Base-by-base conservation (phyloP, 257 asterid genomes). In the Nicotiana attenuata region DNA sequence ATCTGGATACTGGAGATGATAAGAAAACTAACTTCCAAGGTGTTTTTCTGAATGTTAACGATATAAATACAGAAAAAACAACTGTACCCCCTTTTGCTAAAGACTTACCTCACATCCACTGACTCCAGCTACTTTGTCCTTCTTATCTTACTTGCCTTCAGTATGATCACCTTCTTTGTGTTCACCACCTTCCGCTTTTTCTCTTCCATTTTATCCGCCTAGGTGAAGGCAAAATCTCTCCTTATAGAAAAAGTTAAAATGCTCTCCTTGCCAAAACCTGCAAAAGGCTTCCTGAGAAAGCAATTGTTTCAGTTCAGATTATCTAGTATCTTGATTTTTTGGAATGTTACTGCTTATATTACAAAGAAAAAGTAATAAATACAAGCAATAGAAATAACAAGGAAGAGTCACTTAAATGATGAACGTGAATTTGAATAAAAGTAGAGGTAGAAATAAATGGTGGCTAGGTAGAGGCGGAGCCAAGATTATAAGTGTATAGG, bases 91-190 rank as follows among this genome's bases (percentile, higher is more conserved):
- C 26, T 68, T 68, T 68, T 10, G 56, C 56, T 38, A 35, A 68
- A 10, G 56, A 68, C 13, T 67, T 68, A 38, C 77, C 77, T 38
- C 77, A 10, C 56, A 38, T 68, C n/a, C 19, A 17, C 8, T 68
- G 56, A 8, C n/a, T 68, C 77, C 14, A n/a, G 31, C 56, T 68
- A 68, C 77, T 45, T 4, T 38, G 19, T 38, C 56, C n/a, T 55
- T 55, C 60, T 68, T 10, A 38, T 68, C 56, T 35, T 68, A 68
- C 31, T 38, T n/a, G 77, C 77, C 31, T 38, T 68, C 31, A 35
- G 77, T 38, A n/a, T 38, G 77, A 68, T 68, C 77, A 68, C 52
- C 47, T 68, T 68, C 77, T 68, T 29, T 68, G 56, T 61, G 67
- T 16, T 28, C 73, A 29, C 47, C 47, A 29, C 19, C 53, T 17